A percentile compares a stretch with the other conserved stretches of the same genome.
Conservation (phyloP, 306 rosid species). For the Astragalus membranaceus region DNA sequence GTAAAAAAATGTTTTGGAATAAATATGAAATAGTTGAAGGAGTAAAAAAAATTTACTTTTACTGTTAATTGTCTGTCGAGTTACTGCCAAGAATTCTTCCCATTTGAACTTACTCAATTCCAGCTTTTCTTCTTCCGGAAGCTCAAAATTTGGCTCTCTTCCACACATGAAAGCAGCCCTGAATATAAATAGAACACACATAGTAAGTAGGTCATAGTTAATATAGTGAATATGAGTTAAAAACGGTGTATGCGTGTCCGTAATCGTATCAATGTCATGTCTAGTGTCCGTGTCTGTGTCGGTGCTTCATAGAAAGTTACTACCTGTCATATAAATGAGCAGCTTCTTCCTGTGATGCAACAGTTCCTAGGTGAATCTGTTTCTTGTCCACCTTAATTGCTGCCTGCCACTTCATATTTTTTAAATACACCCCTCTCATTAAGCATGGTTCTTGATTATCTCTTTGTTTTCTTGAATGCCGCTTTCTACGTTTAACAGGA, state of each 20-base stretch:
- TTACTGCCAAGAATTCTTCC: conserved; percentile 76
- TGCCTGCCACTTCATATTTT: conserved; percentile 92
- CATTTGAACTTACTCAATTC: conserved; percentile 62
- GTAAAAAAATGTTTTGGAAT: not conserved
- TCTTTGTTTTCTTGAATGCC: conserved; percentile 53
- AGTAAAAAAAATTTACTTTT: conserved; percentile 44
- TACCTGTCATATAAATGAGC: conserved; percentile 88
- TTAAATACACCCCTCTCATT: conserved; percentile 84
- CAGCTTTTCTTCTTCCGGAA: conserved; percentile 53
- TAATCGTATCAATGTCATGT: too few relatives aligned
- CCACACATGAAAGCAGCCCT: conserved; percentile 95
- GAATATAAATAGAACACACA: conserved; percentile 1
- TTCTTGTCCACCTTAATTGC: conserved; percentile 90
- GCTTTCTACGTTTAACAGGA: conserved; percentile 70
- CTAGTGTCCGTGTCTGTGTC: too few relatives aligned
- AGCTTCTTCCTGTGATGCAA: conserved; percentile 82
- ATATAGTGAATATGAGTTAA: not conserved
- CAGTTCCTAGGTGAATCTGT: conserved; percentile 88
- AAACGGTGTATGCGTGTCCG: too few relatives aligned
- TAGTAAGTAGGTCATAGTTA: not conserved
- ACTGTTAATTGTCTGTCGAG: conserved; percentile 50
- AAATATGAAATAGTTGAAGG: not conserved
- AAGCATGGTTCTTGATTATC: conserved; percentile 61
- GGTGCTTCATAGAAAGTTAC: not conserved
- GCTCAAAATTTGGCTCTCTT: conserved; percentile 86